phyloP scores from a whole-genome alignment of 225 moss, liverwort and hornwort species.

The Thuidium tamariscinum region DNA sequence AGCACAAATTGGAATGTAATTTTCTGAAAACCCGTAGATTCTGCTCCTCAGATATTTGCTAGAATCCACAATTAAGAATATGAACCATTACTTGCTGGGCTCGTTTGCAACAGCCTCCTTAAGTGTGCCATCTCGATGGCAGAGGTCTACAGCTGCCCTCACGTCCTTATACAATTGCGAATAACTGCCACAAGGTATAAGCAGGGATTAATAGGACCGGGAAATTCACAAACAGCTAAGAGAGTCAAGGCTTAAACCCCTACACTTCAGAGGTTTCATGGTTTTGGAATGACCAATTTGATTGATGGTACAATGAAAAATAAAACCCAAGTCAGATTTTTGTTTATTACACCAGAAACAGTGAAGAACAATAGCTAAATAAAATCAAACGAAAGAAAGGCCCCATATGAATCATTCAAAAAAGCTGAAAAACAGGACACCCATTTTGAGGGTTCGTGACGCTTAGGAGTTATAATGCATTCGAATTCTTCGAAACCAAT shows the following conservation, averaged over 20 bases:
- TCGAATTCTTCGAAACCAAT: neutral
- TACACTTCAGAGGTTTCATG: neutral
- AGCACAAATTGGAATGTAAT: neutral
- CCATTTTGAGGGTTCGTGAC: neutral
- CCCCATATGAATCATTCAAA: neutral
- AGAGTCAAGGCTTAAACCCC: neutral
- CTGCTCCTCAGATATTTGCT: neutral
- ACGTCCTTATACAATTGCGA: conserved; percentile 77
- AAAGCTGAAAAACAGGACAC: neutral
- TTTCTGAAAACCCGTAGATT: neutral
- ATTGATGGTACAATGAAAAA: neutral
- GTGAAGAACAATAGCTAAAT: neutral
- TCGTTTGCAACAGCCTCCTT: conserved; percentile 82
- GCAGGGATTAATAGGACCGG: neutral
- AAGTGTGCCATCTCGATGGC: conserved; percentile 85
- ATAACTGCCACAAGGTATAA: conserved; percentile 41
- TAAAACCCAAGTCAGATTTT: neutral
- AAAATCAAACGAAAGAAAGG: neutral
- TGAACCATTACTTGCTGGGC: conserved; percentile 57
- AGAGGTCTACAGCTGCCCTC: conserved; percentile 81
- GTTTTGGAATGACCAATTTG: neutral
- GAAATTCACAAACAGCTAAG: neutral
- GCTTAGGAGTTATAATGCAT: neutral
- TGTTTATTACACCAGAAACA: neutral
- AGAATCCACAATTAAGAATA: neutral